A percentile compares a stretch with the other conserved stretches of the same genome.
phyloP scores from a whole-genome alignment of 345 rosid genomes.

The Gossypium herbaceum region DNA sequence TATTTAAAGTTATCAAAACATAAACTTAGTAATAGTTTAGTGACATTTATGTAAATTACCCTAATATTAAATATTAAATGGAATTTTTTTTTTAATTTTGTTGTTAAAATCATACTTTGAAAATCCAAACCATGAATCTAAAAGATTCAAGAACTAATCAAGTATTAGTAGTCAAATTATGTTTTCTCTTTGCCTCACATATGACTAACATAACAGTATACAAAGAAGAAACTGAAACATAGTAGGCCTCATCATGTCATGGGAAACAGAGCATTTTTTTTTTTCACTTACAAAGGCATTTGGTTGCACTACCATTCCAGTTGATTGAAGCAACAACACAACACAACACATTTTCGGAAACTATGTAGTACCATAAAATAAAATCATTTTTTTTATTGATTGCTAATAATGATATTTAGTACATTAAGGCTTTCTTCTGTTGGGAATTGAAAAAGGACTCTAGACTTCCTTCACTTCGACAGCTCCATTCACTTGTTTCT shows the following conservation, averaged over 20 bases:
- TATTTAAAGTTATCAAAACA: no score
- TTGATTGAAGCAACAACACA: no score
- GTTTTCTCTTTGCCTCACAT: neutral
- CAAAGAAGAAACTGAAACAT: neutral
- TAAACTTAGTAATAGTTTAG: no score
- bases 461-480: constrained; percentile 37
- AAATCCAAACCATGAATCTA: neutral
- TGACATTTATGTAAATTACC: no score
- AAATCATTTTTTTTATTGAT: neutral
- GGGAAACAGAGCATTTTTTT: neutral
- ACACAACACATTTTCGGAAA: no score
- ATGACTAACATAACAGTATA: neutral
- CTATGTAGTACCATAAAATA: neutral
- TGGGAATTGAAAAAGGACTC: neutral
- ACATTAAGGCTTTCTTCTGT: neutral
- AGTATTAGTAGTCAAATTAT: neutral
- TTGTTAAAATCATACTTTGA: neutral
- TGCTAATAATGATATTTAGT: neutral
- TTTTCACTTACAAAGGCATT: neutral
- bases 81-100: neutral
- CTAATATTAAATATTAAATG: no score
- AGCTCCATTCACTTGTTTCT: constrained; percentile 23
- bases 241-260: neutral
- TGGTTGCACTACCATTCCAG: neutral
- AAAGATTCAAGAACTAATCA: neutral